Base-by-base conservation (phyloP, 2,329 filamentous ascomycete species). In the Botrytis byssoidea region DNA sequence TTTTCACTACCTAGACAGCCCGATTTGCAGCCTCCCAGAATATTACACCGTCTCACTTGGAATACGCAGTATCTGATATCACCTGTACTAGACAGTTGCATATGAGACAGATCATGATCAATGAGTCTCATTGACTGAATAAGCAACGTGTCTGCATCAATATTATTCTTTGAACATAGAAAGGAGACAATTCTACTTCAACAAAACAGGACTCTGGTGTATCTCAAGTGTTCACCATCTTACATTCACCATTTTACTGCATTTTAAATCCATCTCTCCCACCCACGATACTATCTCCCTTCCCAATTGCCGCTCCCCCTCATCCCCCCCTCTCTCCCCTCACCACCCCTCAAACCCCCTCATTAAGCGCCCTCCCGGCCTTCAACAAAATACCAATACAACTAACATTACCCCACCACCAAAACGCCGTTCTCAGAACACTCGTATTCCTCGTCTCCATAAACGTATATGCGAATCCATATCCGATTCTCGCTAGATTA, bases 101-200 rank as follows among this genome's bases (percentile, higher is more conserved):
- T n/a, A 16, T 0, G 7, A n/a, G 0, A n/a, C 25, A 16, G 48
- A 12, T 14, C 14, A n/a, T 7, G 25, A n/a, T 14, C 1, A n/a
- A 16, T n/a, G 25, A n/a, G 4, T 25, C 25, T 51, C 25, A 16
- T n/a, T 1, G 5, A 51, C 48, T n/a, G 12, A n/a, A n/a, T 16
- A 4, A 7, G 12, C 6, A 1, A 5, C 4, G 1, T n/a, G 14
- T 14, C 25, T 16, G 5, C 48, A 5, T n/a, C 12, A 7, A 25
- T 14, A 3, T 5, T 51, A n/a, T n/a, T 14, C 0, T n/a, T 1
- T n/a, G 10, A 51, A 51, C 12, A 9, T 25, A n/a, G 22, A 7
- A 12, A 12, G 4, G 40, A 5, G 40, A 16, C 4, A 14, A 42
- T 42, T 42, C 14, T 42, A 14, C 40, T 3, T 42, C 16, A 5